Base-by-base conservation (phyloP, 169 alveolate genomes). In the Plasmodium sp. region DNA sequence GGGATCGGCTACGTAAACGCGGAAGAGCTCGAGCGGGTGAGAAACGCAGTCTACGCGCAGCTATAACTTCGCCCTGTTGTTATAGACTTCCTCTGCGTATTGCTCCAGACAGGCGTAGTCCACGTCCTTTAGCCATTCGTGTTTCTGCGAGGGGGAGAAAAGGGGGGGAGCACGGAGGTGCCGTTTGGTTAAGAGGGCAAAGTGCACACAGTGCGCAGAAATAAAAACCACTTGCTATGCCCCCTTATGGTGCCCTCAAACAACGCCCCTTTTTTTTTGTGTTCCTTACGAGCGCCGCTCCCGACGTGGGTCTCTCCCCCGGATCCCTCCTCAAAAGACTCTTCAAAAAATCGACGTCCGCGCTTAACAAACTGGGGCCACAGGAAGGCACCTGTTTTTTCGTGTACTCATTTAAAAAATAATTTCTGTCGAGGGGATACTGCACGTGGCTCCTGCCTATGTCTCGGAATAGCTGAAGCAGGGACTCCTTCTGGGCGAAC, bases 271-370 rank as follows among this genome's bases (percentile, higher is more conserved):
- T 58, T 58, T 18, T 18, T 22, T 31, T 27, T 67, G 77, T 31
- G n/a, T 67, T 7, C 33, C 77, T 67, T 67, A 67, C 77, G 77
- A 67, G 77, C 7, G 77, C 77, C 77, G 0, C 77, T 27, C 27
- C 77, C 77, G 77, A 67, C 14, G 43, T 67, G 77, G 39, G n/a
- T 31, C 77, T 67, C 33, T 67, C 43, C 39, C 77, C n/a, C 27
- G 77, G 77, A 9, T 67, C n/a, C 93, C 33, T 85, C 72, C 79
- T 85, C 86, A 85, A 74, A 75, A 85, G 67, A 48, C 14, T 12
- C n/a, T 71, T 85, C 80, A 85, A 75, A 85, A 85, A 85, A 16
- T 85, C 71, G 1, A 85, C 75, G 71, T 85, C 93, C 41, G 62
- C 77, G 41, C 41, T 74, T 75, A 84, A 45, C 41, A 85, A 71